Conservation (phyloP, 1,139 yeast species). For the Nakaseomyces delphensis region DNA sequence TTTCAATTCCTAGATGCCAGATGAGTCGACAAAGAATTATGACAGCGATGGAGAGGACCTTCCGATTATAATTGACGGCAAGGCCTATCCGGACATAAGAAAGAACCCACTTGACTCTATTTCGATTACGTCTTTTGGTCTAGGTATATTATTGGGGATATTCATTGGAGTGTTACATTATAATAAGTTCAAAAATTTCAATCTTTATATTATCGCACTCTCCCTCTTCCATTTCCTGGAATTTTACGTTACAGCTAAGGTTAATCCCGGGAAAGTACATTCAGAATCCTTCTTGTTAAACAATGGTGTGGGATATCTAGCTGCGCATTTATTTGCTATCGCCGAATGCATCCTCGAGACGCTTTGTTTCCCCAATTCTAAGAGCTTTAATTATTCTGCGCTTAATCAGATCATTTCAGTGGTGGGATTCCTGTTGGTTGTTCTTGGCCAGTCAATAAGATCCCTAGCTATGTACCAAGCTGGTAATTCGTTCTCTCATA, state of each 20-base stretch:
- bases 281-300: slow-evolving; percentile 69
- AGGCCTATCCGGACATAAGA: slow-evolving; percentile 28
- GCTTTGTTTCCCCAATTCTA: slow-evolving; percentile 33
- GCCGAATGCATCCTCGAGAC: slow-evolving; percentile 40
- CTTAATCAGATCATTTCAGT: slow-evolving; percentile 18
- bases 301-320: slow-evolving; percentile 57
- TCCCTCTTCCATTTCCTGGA: slow-evolving; percentile 72
- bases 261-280: slow-evolving; percentile 56
- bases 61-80: slow-evolving; percentile 16
- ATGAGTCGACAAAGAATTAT: background rate
- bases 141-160: slow-evolving; percentile 38
- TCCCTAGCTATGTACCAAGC: slow-evolving; percentile 83
- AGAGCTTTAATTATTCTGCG: slow-evolving; percentile 11
- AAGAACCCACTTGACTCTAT: slow-evolving; percentile 34
- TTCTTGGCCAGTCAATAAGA: slow-evolving; percentile 59
- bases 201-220: slow-evolving; percentile 46
- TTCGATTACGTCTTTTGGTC: slow-evolving; percentile 33
- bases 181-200: slow-evolving; percentile 32
- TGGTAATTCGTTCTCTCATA: slow-evolving; percentile 77
- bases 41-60: slow-evolving; percentile 11
- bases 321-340: slow-evolving; percentile 52
- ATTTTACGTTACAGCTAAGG: slow-evolving; percentile 66
- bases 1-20: too few species aligned
- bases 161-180: slow-evolving; percentile 29
- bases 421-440: slow-evolving; percentile 41